Evolutionary conservation across 176 grass and related monocot species (phyloP), one percentile per base, ranked within the genome.

Genomic region (Raddia guianensis): DNA sequence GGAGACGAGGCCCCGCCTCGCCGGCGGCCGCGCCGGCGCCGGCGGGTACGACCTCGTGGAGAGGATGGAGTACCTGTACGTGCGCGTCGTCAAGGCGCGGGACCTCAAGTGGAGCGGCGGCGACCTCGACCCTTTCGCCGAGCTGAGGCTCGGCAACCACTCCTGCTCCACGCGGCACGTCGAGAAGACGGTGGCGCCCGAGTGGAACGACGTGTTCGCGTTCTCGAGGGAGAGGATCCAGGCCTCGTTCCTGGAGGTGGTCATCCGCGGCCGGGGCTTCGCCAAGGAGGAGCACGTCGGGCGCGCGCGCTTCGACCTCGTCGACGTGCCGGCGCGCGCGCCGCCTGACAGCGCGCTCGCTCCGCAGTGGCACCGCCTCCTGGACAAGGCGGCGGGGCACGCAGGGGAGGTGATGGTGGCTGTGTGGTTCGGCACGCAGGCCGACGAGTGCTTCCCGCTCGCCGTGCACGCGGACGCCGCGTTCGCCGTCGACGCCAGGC

Each of bases 1-100:
- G 82, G 91, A 93, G 77, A 90, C 87, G 11, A 64, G 77, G 32
- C 87, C 87, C 20, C 60, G 56, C 0, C 87, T 90, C 61, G 76
- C 83, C 53, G 83, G 64, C 70, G 50, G 69, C 4, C 86, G 78
- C 3, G 68, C 76, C 21, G 80, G 78, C 3, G 68, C 76, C 21
- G 80, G 70, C 2, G 83, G 75, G 9, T 92, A 92, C 77, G 93
- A 96, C 80, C 93, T 96, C 76, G 93, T 96, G 1, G 87, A 96
- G 85, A 76, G 79, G 72, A 90, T 93, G 93, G 85, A 96, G 85
- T 92, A 92, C 85, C 87, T 96, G 12, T 96, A 88, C 86, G 88
- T 96, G 50, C 93, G 90, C 64, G 80, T 93, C 62, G 83, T 90
- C 35, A 96, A 92, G 86, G 92, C 92, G 54, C 80, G 92, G 66